Base-by-base conservation (phyloP, 441 rosid species). In the Gossypium schwendimanii region DNA sequence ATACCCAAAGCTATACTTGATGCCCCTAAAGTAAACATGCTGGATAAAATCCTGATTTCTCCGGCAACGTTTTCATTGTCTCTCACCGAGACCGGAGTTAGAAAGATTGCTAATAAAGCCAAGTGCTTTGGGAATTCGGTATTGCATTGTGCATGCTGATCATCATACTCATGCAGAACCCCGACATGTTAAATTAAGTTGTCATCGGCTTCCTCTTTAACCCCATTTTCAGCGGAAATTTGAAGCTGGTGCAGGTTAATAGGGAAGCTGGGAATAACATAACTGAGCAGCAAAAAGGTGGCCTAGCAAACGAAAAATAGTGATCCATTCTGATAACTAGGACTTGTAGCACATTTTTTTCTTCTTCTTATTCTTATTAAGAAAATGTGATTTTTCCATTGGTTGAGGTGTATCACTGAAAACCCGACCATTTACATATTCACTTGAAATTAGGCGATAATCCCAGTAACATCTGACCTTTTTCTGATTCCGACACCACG, bases 1-100 rank as follows among this genome's bases (percentile, higher is more conserved):
- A 80, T 84, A 74, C 97, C 98, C 15, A 92, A 86, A 84, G 94
- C 94, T 33, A 87, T 95, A 31, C 89, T 89, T 0, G 96, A 91
- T 5, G 97, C 98, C 4, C 99, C 99, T 0, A 83, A 82, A 82
- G 81, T 92, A 73, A 88, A 90, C 74, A 82, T 88, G 76, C 88
- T 95, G 98, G 98, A 95, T 74, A 83, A 92, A 80, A 82, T 85
- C 70, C 82, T 87, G 71, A 73, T 86, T 28, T 89, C 97, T 17
- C 93, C 97, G 1, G 75, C 79, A 39, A 84, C 84, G 60, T 65
- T 85, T 5, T 80, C 90, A 50, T 84, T 83, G 65, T 70, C 81
- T 14, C 83, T 80, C 49, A 77, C 75, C 12, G 91, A 83, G 36
- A 77, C 45, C 0, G 80, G 85, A 20, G 80, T 76, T 36, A 77